These are phyloP conservation scores for Aspergillus cejpii DNA, from an alignment of 2,329 filamentous ascomycete species.

Conservation along the genomic window DNA sequence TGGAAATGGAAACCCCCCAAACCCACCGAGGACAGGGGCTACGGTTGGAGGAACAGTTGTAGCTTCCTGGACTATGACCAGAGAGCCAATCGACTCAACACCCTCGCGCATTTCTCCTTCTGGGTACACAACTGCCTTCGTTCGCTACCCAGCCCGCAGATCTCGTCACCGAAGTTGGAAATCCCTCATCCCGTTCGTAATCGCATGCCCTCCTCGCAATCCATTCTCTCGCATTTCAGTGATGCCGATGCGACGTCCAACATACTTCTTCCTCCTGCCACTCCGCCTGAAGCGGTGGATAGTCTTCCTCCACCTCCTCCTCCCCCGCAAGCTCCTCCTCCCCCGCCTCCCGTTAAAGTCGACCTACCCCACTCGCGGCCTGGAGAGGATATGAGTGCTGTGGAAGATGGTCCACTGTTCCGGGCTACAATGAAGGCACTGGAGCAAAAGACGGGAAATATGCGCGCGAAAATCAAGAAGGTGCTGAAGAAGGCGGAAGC, in stretches of 20 bases:
- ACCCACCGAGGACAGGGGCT: conserved; percentile 68
- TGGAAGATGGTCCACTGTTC: conserved; percentile 91
- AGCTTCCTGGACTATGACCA: conserved; percentile 98
- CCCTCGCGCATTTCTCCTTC: conserved; percentile 86
- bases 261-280: conserved; percentile 20
- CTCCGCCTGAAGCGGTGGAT: conserved; percentile 29
- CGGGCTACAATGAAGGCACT: conserved; percentile 92
- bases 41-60: conserved; percentile 93
- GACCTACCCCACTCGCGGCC: conserved; percentile 82
- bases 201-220: conserved; percentile 79
- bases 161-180: conserved; percentile 66
- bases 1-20: conserved; percentile 97
- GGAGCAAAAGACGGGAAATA: conserved; percentile 92
- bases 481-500: conserved; percentile 91
- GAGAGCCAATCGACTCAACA: conserved; percentile 78
- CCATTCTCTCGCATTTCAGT: conserved; percentile 74
- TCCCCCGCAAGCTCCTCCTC: conserved; percentile 21
- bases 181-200: conserved; percentile 67
- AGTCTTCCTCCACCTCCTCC: conserved; percentile 10
- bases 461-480: conserved; percentile 92
- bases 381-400: conserved; percentile 73
- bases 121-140: conserved; percentile 69
- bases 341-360: conserved; percentile 58
- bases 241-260: conserved; percentile 53
- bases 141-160: conserved; percentile 48